Evolutionary conservation across 1,284 basidiomycete species (phyloP).

Genomic region (Apiotrichum siamense): DNA sequence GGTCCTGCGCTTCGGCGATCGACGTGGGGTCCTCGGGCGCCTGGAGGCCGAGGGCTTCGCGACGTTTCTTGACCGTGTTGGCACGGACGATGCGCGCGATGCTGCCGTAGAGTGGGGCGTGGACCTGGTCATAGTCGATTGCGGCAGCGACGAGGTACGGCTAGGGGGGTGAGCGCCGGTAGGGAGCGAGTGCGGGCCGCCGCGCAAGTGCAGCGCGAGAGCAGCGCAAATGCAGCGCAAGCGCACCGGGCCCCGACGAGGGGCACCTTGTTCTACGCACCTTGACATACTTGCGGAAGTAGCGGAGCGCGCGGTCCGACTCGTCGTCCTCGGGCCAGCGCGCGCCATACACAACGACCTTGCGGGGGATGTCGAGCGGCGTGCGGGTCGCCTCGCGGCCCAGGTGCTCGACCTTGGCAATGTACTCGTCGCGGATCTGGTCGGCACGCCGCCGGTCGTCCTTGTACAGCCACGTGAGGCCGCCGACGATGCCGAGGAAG

Average conservation of each 20-base stretch:
- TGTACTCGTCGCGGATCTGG: constrained; percentile 67
- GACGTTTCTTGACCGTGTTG: constrained; percentile 53
- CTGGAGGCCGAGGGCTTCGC: constrained; percentile 58
- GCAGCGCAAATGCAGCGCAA: too few species aligned
- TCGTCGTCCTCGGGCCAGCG: constrained; percentile 96
- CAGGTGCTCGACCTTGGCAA: constrained; percentile 70
- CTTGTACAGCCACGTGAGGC: constrained; percentile 65
- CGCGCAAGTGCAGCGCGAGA: too few species aligned
- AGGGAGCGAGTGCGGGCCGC: background rate
- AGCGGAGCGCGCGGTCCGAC: constrained; percentile 70
- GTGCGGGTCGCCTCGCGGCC: constrained; percentile 60
- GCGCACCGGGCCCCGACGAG: too few species aligned
- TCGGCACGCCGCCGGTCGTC: constrained; percentile 79
- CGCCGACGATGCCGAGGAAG: constrained; percentile 70
- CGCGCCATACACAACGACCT: constrained; percentile 77
- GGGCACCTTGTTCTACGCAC: too few species aligned
- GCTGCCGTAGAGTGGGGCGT: constrained; percentile 78
- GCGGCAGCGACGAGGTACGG: constrained; percentile 91
- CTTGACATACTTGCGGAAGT: constrained; percentile 96
- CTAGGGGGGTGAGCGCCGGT: constrained; percentile 49
- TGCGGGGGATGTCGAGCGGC: constrained; percentile 66
- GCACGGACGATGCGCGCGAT: constrained; percentile 54
- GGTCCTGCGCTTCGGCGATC: constrained; percentile 58
- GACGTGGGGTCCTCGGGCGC: constrained; percentile 48
- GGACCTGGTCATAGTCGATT: constrained; percentile 80